These are phyloP conservation scores for Lodderomyces jiufengensis DNA, from an alignment of 1,139 yeast species.

Conservation along the genomic window DNA sequence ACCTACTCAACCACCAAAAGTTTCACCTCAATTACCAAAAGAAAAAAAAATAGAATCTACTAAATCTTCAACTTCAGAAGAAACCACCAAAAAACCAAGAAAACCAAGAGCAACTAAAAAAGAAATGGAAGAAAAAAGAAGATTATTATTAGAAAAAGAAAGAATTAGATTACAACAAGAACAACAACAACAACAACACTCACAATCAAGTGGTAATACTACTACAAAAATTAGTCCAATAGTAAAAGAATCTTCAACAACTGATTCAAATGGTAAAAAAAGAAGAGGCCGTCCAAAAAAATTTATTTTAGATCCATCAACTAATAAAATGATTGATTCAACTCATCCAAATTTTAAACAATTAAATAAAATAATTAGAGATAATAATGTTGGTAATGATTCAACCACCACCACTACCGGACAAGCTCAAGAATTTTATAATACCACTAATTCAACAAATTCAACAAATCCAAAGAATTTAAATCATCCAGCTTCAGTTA, in stretches of 20 bases:
- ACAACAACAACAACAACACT: slow-evolving; percentile 7
- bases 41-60: slow-evolving; percentile 11
- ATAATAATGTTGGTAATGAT: slow-evolving; percentile 9
- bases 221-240: slow-evolving; percentile 8
- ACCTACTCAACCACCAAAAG: slow-evolving; percentile 1
- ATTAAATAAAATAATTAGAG: slow-evolving; percentile 35
- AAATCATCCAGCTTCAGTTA: slow-evolving; percentile 12
- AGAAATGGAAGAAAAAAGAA: slow-evolving; percentile 12
- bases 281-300: slow-evolving; percentile 47
- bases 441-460: too few species aligned
- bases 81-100: slow-evolving; percentile 32
- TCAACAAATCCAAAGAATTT: neutral
- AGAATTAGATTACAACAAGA: slow-evolving; percentile 8
- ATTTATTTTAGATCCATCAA: slow-evolving; percentile 39
- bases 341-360: slow-evolving; percentile 43
- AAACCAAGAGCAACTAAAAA: slow-evolving; percentile 14
- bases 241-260: neutral
- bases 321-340: slow-evolving; percentile 42
- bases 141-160: slow-evolving; percentile 10
- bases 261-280: slow-evolving; percentile 23
- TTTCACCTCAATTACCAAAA: slow-evolving; percentile 5
- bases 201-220: slow-evolving; percentile 4
- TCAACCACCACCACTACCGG: neutral
- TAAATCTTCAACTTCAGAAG: slow-evolving; percentile 15
- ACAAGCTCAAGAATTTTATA: too few species aligned